Evolutionary conservation across 75 land plant genomes (phyloP), one percentile per base, ranked within the genome.

Genomic region (Pinus albicaulis): DNA sequence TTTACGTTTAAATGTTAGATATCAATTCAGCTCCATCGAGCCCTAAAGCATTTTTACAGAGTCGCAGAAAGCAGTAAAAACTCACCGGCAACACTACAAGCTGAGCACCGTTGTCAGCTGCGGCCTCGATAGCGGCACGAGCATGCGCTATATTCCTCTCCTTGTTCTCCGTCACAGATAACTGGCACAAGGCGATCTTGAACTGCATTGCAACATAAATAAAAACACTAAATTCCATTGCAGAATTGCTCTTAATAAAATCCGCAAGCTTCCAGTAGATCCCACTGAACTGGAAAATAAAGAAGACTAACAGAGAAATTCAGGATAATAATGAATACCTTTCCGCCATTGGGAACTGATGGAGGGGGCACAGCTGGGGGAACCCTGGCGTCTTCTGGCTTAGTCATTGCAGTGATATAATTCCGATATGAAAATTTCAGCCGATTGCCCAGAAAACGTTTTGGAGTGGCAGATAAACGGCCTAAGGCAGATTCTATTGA

Each of bases 151-250:
- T 96, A 80, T 96, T 96, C 79, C 80, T 80, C 56, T 83, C 91
- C 81, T 96, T 96, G 80, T 96, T 92, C 22, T 88, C 75, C 0
- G 94, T 91, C 57, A 96, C 97, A 11, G 77, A 75, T 41, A 96
- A 79, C 74, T 96, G 99, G 80, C 99, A 96, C 5, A 91, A 80
- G 53, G 90, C 99, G 63, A 96, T 83, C 76, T 96, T 96, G 83
- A 91, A 91, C 99, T 96, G 79, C 82, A 72, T 10, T 23, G 22
- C 13, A 20, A 79, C n/a, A 31, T 31, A 70, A 64, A 62, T 36
- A 52, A 80, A 77, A 69, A 73, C 4, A 15, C 28, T 24, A 13
- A 73, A 6, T 19, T 6, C 55, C 12, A 25, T 52, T 26, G 52
- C 7, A 73, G 5, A 48, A 5, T 71, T 38, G 34, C 20, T 38